A percentile compares a stretch with the other conserved stretches of the same genome.
Evolutionary conservation across 169 alveolate species (phyloP).

Genomic region (Cardiosporidium cionae): DNA sequence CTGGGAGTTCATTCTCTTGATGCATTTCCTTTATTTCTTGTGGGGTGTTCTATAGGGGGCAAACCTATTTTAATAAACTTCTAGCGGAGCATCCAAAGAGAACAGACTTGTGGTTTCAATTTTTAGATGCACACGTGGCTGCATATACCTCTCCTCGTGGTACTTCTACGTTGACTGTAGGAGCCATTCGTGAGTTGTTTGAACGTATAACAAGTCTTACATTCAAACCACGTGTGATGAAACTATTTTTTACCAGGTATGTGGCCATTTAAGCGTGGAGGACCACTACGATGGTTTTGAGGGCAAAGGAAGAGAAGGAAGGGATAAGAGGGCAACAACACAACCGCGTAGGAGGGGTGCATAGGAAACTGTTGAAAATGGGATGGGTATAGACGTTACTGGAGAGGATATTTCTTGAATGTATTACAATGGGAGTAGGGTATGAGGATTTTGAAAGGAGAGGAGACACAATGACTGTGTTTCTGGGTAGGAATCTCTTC

Average conservation of each 20-base stretch:
- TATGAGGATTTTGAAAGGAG: too few species aligned
- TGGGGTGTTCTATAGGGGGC: constrained; percentile 32
- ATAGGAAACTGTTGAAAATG: too few species aligned
- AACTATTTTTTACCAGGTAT: constrained; percentile 54
- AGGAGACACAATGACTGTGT: too few species aligned
- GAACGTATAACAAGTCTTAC: constrained; percentile 15
- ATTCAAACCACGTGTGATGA: constrained; percentile 54
- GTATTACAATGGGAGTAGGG: too few species aligned
- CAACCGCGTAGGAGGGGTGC: too few species aligned
- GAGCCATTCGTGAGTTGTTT: constrained; percentile 29
- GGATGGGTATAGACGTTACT: too few species aligned
- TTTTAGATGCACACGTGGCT: constrained; percentile 46
- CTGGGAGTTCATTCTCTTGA: background rate
- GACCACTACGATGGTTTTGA: too few species aligned
- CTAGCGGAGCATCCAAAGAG: constrained; percentile 52
- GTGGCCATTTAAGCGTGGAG: constrained; percentile 45
- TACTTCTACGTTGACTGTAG: background rate
- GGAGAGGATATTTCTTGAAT: too few species aligned
- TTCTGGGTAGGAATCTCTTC: too few species aligned
- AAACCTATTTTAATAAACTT: constrained; percentile 43
- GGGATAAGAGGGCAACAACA: too few species aligned
- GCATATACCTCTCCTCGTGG: constrained; percentile 33
- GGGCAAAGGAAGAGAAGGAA: too few species aligned
- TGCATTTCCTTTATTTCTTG: background rate
- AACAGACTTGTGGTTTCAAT: constrained; percentile 56